Percentiles rank a stretch among this genome's conserved stretches.
phyloP scores from a whole-genome alignment of 306 rosid genomes.

The Cucurbita pepo region DNA sequence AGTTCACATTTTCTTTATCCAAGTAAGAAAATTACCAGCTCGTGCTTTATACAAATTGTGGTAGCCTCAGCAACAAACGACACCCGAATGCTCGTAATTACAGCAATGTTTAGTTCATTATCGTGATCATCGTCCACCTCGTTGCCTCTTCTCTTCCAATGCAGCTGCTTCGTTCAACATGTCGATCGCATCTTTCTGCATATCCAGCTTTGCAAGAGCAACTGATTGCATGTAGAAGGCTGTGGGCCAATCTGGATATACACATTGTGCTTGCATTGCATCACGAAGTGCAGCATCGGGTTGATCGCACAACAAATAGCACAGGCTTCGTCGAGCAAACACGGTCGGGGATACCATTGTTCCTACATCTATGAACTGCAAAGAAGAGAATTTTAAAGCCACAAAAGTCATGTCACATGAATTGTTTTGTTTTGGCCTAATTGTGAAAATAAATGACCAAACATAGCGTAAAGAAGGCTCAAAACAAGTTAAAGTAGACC shows the following conservation, averaged over 20 bases:
- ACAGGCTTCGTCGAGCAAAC: conserved; percentile 85
- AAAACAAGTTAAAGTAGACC: not conserved
- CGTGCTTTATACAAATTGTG: conserved; percentile 63
- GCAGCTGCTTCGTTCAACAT: conserved; percentile 87
- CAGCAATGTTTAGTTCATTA: not conserved
- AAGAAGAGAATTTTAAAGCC: not conserved
- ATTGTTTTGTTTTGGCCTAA: not conserved
- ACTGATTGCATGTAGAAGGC: conserved; percentile 98
- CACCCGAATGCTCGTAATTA: not conserved
- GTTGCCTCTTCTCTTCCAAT: conserved; percentile 83
- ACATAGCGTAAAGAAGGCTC: not conserved
- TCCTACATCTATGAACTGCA: conserved; percentile 85
- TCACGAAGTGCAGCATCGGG: conserved; percentile 93
- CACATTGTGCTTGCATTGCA: conserved; percentile 96
- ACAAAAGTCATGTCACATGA: not conserved
- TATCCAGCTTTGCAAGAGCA: conserved; percentile 89
- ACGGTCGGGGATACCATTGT: conserved; percentile 93
- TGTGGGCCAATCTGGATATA: conserved; percentile 89
- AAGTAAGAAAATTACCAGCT: conserved; percentile 43
- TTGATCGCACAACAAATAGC: conserved; percentile 79
- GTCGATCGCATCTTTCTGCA: conserved; percentile 92
- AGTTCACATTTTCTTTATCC: not conserved
- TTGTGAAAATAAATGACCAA: not conserved
- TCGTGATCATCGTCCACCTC: conserved; percentile 57
- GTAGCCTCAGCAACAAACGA: conserved; percentile 31